Percentiles rank a stretch among this genome's conserved stretches.
Conservation (phyloP, 2,329 filamentous ascomycete genomes). For the Hymenoscyphus albidus region DNA sequence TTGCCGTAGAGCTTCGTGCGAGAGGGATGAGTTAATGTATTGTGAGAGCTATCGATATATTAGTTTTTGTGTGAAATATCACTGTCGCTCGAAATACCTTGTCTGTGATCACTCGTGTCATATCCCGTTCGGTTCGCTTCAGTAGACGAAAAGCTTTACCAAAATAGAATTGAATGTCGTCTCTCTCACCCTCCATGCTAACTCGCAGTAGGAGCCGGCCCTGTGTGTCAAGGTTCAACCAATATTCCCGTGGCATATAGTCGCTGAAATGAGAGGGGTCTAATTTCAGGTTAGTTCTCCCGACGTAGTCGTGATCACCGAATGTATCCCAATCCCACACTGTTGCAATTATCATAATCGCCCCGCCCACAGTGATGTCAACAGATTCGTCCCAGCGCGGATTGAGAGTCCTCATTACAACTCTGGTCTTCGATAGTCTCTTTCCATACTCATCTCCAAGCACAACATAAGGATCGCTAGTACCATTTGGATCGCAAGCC, state of each 20-base stretch:
- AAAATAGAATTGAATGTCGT: constrained; percentile 98
- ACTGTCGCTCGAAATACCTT: constrained; percentile 57
- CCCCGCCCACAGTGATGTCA: constrained; percentile 87
- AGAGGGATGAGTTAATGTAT: constrained; percentile 88
- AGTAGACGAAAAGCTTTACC: constrained; percentile 93
- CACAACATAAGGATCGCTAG: constrained; percentile 95
- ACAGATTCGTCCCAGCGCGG: constrained; percentile 97
- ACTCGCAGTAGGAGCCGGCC: constrained; percentile 84
- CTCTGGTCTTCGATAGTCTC: constrained; percentile 87
- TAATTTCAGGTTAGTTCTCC: constrained; percentile 94
- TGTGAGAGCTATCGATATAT: constrained; percentile 65
- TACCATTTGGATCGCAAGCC: constrained; percentile 91
- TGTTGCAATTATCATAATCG: constrained; percentile 91
- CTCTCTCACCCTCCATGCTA: constrained; percentile 97
- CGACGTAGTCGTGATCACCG: constrained; percentile 95
- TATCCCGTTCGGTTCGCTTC: constrained; percentile 93
- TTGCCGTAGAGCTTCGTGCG: constrained; percentile 70
- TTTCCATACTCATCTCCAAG: constrained; percentile 98
- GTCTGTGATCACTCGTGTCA: constrained; percentile 96
- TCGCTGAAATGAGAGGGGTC: constrained; percentile 97
- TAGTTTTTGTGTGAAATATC: constrained; percentile 13
- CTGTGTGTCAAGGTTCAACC: constrained; percentile 95
- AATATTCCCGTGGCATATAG: constrained; percentile 92
- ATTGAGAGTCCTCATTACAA: constrained; percentile 85
- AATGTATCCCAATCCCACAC: constrained; percentile 98